Conservation (phyloP, 371 early-diverging fungal genomes). For the Apophysomyces variabilis region DNA sequence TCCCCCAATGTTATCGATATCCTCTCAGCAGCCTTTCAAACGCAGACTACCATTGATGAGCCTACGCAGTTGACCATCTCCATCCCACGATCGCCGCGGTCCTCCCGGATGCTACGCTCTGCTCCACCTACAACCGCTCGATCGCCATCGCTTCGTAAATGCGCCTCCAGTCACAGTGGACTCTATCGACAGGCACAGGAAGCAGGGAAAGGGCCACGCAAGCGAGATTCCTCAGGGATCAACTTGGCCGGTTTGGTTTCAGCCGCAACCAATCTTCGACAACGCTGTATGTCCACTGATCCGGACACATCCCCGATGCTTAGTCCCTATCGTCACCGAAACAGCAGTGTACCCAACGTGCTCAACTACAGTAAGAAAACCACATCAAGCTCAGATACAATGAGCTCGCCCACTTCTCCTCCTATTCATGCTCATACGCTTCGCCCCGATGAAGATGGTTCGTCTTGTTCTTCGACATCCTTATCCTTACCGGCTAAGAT, state of each 20-base stretch:
- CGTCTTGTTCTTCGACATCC: too few relatives aligned
- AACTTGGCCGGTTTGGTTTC: conserved; percentile 3
- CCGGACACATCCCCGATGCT: background rate
- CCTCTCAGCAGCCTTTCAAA: conserved; percentile 4
- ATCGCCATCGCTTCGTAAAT: conserved; percentile 5
- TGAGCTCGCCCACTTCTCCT: background rate
- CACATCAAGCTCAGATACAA: background rate
- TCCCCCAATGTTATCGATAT: conserved; percentile 7
- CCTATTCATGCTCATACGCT: background rate
- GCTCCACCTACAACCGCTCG: background rate
- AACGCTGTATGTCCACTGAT: background rate
- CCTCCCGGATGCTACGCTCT: conserved; percentile 6
- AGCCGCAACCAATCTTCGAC: background rate
- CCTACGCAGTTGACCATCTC: background rate
- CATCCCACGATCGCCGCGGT: conserved; percentile 10
- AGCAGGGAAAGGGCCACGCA: background rate
- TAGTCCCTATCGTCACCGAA: background rate
- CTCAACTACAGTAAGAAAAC: background rate
- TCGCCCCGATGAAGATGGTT: too few relatives aligned
- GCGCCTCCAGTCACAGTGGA: background rate
- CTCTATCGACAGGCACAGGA: conserved; percentile 6
- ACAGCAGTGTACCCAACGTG: background rate
- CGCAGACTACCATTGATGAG: conserved; percentile 2
- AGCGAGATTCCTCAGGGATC: conserved; percentile 8
- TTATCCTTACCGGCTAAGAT: too few relatives aligned